phyloP scores from a whole-genome alignment of 2,329 filamentous ascomycete genomes.

The Monilinia aucupariae region DNA sequence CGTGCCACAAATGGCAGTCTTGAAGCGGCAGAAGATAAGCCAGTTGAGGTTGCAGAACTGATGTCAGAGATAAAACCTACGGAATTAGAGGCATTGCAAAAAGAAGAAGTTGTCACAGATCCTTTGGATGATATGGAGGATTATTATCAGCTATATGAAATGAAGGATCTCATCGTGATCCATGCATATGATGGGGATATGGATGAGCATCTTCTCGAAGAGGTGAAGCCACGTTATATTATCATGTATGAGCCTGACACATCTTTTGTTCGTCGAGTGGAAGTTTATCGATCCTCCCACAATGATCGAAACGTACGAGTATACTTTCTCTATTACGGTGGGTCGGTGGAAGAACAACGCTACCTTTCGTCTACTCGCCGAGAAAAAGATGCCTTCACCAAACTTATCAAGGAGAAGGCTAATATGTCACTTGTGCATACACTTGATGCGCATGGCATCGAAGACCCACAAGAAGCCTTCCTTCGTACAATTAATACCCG shows the following conservation, averaged over 20 bases:
- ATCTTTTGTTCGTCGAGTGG: conserved; percentile 87
- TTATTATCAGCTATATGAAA: conserved; percentile 85
- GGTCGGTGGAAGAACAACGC: conserved; percentile 90
- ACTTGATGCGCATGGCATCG: conserved; percentile 59
- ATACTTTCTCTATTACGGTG: conserved; percentile 95
- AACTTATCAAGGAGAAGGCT: conserved; percentile 87
- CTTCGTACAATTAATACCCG: conserved; percentile 93
- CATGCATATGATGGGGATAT: conserved; percentile 94
- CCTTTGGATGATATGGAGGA: conserved; percentile 87
- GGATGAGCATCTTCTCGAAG: conserved; percentile 94
- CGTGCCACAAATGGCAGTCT: conserved; percentile 70
- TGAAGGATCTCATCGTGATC: conserved; percentile 80
- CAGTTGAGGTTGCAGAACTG: conserved; percentile 72
- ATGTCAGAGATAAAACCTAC: conserved; percentile 80
- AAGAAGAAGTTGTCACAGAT: conserved; percentile 70
- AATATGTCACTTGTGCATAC: conserved; percentile 87
- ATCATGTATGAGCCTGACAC: conserved; percentile 98
- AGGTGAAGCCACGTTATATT: conserved; percentile 86
- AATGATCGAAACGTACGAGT: conserved; percentile 82
- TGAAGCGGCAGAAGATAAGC: conserved; percentile 73
- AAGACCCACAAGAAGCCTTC: conserved; percentile 86
- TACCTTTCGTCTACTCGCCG: conserved; percentile 85
- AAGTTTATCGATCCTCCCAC: conserved; percentile 94
- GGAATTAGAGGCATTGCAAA: conserved; percentile 68
- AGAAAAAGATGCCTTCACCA: conserved; percentile 95